Evolutionary conservation across 495 filamentous ascomycete genomes (phyloP).

Genomic region (Talaromyces thailandensis): DNA sequence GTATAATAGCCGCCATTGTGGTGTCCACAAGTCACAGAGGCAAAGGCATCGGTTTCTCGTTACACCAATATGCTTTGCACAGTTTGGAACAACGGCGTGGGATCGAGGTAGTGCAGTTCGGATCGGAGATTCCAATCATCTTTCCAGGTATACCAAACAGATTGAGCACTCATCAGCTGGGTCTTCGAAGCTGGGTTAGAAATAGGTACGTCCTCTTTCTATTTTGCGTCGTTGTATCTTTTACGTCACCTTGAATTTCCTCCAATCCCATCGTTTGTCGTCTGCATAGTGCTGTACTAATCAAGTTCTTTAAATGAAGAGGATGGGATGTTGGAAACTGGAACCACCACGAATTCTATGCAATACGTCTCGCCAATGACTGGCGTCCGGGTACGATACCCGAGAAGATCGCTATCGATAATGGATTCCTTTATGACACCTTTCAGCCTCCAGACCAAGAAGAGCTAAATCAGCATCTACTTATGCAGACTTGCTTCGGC

Average conservation of each 20-base stretch:
- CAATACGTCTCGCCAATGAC: neutral
- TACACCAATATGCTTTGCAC: slow-evolving; percentile 5
- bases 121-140: slow-evolving; percentile 1
- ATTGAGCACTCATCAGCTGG: slow-evolving; percentile 1
- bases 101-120: slow-evolving; percentile 3
- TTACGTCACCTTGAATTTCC: neutral
- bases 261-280: neutral
- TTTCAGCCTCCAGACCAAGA: neutral
- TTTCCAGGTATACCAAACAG: slow-evolving; percentile 4
- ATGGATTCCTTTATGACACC: neutral
- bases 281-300: neutral
- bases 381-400: neutral
- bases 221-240: no score
- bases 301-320: neutral
- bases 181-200: slow-evolving; percentile 3
- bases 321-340: slow-evolving; percentile 5
- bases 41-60: slow-evolving; percentile 3
- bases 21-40: slow-evolving; percentile 1
- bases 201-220: slow-evolving; percentile 1
- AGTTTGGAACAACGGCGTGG: neutral
- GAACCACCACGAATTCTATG: slow-evolving; percentile 4
- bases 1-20: neutral
- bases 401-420: neutral
- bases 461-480: slow-evolving; percentile 1
- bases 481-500: neutral